Percentiles rank a stretch among this genome's conserved stretches.
These are phyloP conservation scores for Lumnitzera racemosa DNA, from an alignment of 345 rosid genomes.

Conservation along the genomic window DNA sequence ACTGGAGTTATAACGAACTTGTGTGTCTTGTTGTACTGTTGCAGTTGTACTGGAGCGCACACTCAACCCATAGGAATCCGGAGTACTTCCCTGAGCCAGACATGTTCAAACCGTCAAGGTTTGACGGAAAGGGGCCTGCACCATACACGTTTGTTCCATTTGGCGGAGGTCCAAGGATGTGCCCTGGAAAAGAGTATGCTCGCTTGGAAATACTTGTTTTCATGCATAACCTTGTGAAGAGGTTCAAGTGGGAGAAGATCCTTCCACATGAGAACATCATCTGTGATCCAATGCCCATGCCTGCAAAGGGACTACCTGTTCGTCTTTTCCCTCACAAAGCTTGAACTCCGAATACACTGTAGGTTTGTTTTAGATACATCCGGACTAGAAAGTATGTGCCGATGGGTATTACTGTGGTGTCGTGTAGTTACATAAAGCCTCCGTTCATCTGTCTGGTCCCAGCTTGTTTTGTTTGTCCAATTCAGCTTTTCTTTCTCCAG, in stretches of 20 bases:
- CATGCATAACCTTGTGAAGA: constrained; percentile 26
- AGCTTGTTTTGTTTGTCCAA: too few relatives aligned
- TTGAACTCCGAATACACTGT: neutral
- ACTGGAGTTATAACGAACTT: neutral
- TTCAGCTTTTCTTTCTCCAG: too few relatives aligned
- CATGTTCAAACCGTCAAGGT: constrained; percentile 24
- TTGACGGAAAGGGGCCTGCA: constrained; percentile 25
- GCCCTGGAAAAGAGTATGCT: constrained; percentile 35
- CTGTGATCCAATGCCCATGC: constrained; percentile 25
- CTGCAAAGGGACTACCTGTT: constrained; percentile 28
- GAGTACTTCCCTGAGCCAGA: constrained; percentile 24
- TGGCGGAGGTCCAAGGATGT: constrained; percentile 36
- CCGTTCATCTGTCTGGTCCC: too few relatives aligned
- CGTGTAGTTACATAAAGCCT: too few relatives aligned
- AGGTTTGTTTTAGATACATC: too few relatives aligned
- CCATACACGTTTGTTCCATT: constrained; percentile 33
- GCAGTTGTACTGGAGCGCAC: constrained; percentile 29
- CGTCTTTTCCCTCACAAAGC: constrained; percentile 24
- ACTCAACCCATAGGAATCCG: constrained; percentile 20
- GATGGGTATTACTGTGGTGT: too few relatives aligned
- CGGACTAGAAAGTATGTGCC: too few relatives aligned
- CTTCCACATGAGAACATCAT: constrained; percentile 24
- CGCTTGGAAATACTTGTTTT: constrained; percentile 28
- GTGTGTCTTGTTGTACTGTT: neutral
- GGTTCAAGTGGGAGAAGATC: constrained; percentile 21